A percentile compares a stretch with the other conserved stretches of the same genome.
These are phyloP conservation scores for Corylus americana DNA, from an alignment of 306 rosid genomes.

Conservation along the genomic window DNA sequence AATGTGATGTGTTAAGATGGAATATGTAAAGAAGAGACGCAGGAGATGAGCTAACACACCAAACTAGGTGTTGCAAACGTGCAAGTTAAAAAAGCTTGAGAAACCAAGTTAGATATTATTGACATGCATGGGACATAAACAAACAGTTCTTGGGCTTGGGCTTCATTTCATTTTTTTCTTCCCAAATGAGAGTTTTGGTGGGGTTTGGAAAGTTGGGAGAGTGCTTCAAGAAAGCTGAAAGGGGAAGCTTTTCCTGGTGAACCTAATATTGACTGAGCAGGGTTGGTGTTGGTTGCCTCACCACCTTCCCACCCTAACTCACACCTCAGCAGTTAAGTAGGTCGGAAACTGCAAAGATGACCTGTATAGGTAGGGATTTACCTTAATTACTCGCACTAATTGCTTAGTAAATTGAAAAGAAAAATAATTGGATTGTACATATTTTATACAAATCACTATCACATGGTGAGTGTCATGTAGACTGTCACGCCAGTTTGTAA, in stretches of 20 bases:
- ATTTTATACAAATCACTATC: too few species aligned
- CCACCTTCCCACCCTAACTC: conserved; percentile 50
- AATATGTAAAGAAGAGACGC: conserved; percentile 16
- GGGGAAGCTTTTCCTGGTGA: conserved; percentile 55
- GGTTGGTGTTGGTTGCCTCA: conserved; percentile 64
- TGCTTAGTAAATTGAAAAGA: too few species aligned
- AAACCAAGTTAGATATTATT: conserved; percentile 31
- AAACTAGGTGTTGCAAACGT: conserved; percentile 33
- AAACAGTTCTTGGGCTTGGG: conserved; percentile 21
- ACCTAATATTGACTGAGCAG: conserved; percentile 64
- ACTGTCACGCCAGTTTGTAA: too few species aligned
- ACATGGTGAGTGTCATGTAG: too few species aligned
- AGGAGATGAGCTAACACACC: conserved; percentile 91
- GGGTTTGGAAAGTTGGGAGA: conserved; percentile 26
- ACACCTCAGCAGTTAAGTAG: conserved; percentile 41
- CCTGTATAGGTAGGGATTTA: too few species aligned
- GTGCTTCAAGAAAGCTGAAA: conserved; percentile 38
- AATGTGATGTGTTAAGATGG: conserved; percentile 26
- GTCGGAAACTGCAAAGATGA: neutral
- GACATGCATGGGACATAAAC: conserved; percentile 26
- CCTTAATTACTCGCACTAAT: too few species aligned
- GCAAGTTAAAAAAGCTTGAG: conserved; percentile 33
- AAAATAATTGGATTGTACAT: too few species aligned
- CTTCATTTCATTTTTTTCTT: conserved; percentile 35
- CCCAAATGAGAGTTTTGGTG: conserved; percentile 9